These are phyloP conservation scores for Ceratobasidium sp. DNA, from an alignment of 1,284 basidiomycete species.

Conservation along the genomic window DNA sequence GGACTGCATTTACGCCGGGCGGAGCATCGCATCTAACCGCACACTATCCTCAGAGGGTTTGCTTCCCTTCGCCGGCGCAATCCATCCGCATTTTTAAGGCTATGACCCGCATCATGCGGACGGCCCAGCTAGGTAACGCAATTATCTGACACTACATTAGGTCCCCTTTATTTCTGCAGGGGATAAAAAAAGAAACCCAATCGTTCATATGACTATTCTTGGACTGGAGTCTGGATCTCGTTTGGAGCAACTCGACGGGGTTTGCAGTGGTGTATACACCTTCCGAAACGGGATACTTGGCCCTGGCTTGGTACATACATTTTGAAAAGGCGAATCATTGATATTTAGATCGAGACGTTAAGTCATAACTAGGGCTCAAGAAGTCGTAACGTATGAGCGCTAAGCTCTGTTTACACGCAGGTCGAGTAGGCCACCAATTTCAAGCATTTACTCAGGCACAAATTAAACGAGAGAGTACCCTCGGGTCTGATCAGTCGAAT, in stretches of 20 bases:
- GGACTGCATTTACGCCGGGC: background rate
- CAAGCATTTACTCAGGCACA: background rate
- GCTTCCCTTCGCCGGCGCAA: no score
- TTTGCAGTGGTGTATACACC: slow-evolving; percentile 10
- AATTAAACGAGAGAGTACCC: background rate
- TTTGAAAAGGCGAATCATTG: background rate
- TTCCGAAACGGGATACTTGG: background rate
- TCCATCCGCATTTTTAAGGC: no score
- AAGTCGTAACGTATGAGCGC: background rate
- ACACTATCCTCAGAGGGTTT: background rate
- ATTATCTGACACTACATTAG: background rate
- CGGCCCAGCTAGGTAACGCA: background rate
- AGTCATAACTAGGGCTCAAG: background rate
- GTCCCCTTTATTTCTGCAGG: slow-evolving; percentile 12
- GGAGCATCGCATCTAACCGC: background rate
- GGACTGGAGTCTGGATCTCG: background rate
- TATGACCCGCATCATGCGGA: background rate
- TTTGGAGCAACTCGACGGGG: background rate
- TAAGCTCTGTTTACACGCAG: slow-evolving; percentile 7
- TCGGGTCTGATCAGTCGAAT: slow-evolving; percentile 22
- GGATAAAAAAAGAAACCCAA: background rate
- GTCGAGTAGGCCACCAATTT: slow-evolving; percentile 12
- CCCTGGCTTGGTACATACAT: slow-evolving; percentile 5
- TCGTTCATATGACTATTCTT: background rate
- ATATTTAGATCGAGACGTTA: slow-evolving; percentile 17